Conservation (phyloP, 2,329 filamentous ascomycete species). For the Sporothrix humicola region DNA sequence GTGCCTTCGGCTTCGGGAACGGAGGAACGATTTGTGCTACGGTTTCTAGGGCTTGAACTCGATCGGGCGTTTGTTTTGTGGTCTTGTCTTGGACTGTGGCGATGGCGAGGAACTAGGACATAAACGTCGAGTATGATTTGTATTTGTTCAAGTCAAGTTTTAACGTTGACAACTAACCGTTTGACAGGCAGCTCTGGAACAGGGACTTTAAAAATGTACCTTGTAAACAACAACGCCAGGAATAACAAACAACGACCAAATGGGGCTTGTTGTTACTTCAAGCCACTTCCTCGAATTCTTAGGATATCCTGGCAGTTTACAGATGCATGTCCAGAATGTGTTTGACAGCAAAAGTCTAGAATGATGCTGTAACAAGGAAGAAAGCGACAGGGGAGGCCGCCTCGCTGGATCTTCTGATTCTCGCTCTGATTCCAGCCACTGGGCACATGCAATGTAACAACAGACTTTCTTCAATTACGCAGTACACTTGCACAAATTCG, state of each 20-base stretch:
- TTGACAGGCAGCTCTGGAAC: neutral
- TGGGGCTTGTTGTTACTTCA: neutral
- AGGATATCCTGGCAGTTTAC: too few species aligned
- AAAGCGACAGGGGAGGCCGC: neutral
- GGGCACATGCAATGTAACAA: conserved; percentile 5
- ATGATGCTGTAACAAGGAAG: neutral
- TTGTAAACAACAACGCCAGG: neutral
- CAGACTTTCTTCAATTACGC: too few species aligned
- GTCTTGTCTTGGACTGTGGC: neutral
- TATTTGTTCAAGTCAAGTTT: neutral
- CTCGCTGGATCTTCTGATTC: neutral
- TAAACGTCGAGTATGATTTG: neutral
- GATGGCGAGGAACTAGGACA: neutral
- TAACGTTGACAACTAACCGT: neutral
- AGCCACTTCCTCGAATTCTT: neutral
- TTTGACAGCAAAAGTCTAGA: neutral
- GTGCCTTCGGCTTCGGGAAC: neutral
- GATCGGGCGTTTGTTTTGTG: too few species aligned
- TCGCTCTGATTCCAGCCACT: neutral
- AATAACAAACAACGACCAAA: neutral
- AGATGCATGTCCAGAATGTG: too few species aligned
- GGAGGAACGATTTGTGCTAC: too few species aligned
- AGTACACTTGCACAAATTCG: too few species aligned
- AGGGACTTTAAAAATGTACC: neutral
- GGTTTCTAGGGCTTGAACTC: too few species aligned